These are phyloP conservation scores for Neoascochyta sp. DNA, from an alignment of 2,329 filamentous ascomycete genomes.

Conservation along the genomic window DNA sequence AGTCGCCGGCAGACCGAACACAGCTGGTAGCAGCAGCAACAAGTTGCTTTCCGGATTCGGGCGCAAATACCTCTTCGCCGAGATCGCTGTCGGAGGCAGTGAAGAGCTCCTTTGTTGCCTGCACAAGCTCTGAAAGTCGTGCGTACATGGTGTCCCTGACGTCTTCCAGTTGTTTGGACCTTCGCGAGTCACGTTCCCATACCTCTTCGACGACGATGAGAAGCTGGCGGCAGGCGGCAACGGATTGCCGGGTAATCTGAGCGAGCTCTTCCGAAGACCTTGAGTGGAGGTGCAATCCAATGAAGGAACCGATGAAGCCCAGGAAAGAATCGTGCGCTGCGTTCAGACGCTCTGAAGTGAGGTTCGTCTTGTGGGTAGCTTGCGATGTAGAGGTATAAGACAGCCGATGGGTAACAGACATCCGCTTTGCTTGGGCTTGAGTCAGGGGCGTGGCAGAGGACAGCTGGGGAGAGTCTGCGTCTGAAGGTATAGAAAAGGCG, in stretches of 20 bases:
- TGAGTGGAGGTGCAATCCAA: conserved; percentile 90
- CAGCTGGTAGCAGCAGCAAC: conserved; percentile 79
- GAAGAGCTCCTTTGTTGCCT: conserved; percentile 76
- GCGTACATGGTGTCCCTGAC: conserved; percentile 75
- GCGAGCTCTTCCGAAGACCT: conserved; percentile 81
- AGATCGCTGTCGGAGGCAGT: conserved; percentile 64
- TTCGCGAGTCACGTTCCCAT: conserved; percentile 69
- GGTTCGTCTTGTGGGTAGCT: conserved; percentile 60
- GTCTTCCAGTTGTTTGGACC: conserved; percentile 62
- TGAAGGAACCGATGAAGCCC: conserved; percentile 87
- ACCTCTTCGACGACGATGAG: conserved; percentile 78
- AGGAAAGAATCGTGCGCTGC: conserved; percentile 82
- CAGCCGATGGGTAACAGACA: conserved; percentile 65
- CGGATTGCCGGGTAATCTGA: conserved; percentile 76
- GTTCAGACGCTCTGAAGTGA: conserved; percentile 80
- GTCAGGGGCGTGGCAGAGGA: conserved; percentile 24
- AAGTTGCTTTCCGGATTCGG: conserved; percentile 71
- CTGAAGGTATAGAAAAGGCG: conserved; percentile 40
- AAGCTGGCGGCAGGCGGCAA: conserved; percentile 74
- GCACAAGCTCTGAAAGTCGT: conserved; percentile 74
- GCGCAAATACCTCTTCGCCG: conserved; percentile 73
- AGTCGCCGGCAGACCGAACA: conserved; percentile 86
- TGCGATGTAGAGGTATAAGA: conserved; percentile 69
- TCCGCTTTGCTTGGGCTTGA: conserved; percentile 42
- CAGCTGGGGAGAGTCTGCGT: conserved; percentile 32